A percentile compares a stretch with the other conserved stretches of the same genome.
Conservation (phyloP, 106 monocot genomes). For the Dendrobium catenatum region DNA sequence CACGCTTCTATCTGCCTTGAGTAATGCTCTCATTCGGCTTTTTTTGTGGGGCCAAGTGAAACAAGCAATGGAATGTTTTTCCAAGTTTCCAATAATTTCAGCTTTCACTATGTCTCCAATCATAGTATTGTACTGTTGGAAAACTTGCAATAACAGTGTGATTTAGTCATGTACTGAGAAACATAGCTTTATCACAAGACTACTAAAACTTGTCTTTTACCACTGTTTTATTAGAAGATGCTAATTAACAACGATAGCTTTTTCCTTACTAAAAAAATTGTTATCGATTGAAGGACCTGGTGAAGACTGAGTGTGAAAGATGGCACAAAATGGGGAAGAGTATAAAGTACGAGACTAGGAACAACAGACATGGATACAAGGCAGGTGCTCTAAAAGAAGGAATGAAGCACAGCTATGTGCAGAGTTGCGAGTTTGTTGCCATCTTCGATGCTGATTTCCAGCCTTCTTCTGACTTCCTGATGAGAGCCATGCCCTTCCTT, state of each 20-base stretch:
- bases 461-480: conserved; percentile 1
- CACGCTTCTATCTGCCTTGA: no score
- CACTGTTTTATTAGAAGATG: not conserved
- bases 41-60: no score
- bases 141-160: no score
- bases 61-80: no score
- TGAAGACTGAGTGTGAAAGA: conserved; percentile 26
- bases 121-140: no score
- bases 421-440: not conserved
- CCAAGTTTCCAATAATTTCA: no score
- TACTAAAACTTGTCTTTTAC: not conserved
- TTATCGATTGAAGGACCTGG: conserved; percentile 18
- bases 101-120: no score
- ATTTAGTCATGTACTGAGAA: not conserved
- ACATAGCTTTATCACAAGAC: not conserved
- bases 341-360: conserved; percentile 31
- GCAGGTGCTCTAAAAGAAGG: conserved; percentile 8
- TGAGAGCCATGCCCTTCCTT: conserved; percentile 1
- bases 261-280: not conserved
- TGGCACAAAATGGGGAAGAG: conserved; percentile 32
- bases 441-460: conserved; percentile 9
- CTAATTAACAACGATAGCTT: not conserved
- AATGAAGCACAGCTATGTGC: conserved; percentile 2
- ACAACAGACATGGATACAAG: conserved; percentile 26
- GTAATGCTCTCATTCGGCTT: no score